phyloP scores from a whole-genome alignment of 441 rosid genomes.

The Metrosideros polymorpha region DNA sequence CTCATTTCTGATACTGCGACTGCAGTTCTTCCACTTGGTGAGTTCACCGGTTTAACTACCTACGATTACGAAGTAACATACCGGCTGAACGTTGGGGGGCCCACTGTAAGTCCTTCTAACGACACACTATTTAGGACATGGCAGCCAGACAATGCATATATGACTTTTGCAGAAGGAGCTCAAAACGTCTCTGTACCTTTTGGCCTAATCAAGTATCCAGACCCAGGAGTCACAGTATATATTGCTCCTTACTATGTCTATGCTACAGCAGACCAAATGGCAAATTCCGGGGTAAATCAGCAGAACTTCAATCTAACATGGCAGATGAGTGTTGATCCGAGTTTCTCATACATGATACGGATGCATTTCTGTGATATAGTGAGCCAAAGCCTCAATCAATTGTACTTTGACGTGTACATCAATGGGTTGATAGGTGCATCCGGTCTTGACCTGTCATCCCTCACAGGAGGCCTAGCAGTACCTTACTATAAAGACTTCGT shows the following conservation, averaged over 20 bases:
- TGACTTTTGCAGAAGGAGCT: constrained; percentile 32
- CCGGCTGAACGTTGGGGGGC: constrained; percentile 49
- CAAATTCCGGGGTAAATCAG: constrained; percentile 18
- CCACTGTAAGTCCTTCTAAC: constrained; percentile 16
- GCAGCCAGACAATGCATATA: constrained; percentile 30
- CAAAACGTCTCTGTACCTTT: constrained; percentile 15
- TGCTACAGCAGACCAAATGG: constrained; percentile 30
- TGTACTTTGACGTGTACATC: constrained; percentile 37
- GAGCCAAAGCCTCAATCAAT: constrained; percentile 36
- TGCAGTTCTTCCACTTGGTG: constrained; percentile 15
- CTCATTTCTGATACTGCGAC: constrained; percentile 35
- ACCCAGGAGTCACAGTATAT: constrained; percentile 21
- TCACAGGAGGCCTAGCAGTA: constrained; percentile 22
- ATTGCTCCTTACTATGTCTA: constrained; percentile 43
- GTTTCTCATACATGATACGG: constrained; percentile 37
- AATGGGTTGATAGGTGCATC: constrained; percentile 24
- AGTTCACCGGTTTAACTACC: constrained; percentile 27
- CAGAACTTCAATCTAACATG: constrained; percentile 54
- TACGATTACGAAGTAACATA: constrained; percentile 28
- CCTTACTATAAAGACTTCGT: constrained; percentile 36
- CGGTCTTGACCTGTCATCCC: constrained; percentile 28
- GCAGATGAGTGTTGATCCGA: constrained; percentile 30
- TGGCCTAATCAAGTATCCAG: constrained; percentile 19
- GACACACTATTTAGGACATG: constrained; percentile 44
- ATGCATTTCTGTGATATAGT: constrained; percentile 56